Conservation (phyloP, 2,329 filamentous ascomycete species). For the Rhynchosporium secalis region DNA sequence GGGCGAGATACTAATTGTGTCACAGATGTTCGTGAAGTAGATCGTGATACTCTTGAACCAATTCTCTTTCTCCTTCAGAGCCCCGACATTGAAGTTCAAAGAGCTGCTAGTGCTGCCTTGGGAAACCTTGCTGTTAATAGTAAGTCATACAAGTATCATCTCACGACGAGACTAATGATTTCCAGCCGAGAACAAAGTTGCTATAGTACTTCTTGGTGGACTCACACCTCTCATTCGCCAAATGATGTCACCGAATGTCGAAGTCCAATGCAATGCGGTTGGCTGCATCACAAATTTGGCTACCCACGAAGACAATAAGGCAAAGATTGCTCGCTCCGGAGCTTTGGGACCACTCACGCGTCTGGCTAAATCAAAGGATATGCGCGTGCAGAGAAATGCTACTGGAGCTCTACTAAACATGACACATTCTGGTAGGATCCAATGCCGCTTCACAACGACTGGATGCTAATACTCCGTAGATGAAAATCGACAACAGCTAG, state of each 20-base stretch:
- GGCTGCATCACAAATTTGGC: slow-evolving; percentile 98
- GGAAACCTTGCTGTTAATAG: slow-evolving; percentile 97
- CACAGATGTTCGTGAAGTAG: slow-evolving; percentile 92
- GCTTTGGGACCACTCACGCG: slow-evolving; percentile 87
- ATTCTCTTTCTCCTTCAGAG: slow-evolving; percentile 95
- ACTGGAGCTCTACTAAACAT: slow-evolving; percentile 96
- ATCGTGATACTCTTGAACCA: slow-evolving; percentile 90
- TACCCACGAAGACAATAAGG: slow-evolving; percentile 98
- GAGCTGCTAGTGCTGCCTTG: slow-evolving; percentile 91
- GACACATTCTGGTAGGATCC: slow-evolving; percentile 86
- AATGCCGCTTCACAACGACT: not conserved
- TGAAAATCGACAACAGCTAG: slow-evolving; percentile 95
- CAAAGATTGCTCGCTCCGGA: slow-evolving; percentile 94
- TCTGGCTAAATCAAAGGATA: slow-evolving; percentile 94
- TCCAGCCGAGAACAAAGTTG: slow-evolving; percentile 95
- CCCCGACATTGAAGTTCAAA: slow-evolving; percentile 93
- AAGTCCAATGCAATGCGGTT: slow-evolving; percentile 98
- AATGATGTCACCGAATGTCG: slow-evolving; percentile 97
- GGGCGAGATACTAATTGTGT: slow-evolving; percentile 25
- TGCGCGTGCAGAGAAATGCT: slow-evolving; percentile 96
- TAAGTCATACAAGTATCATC: slow-evolving; percentile 47
- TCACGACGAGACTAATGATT: slow-evolving; percentile 44
- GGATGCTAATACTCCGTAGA: slow-evolving; percentile 53
- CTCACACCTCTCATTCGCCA: slow-evolving; percentile 90
- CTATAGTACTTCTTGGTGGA: slow-evolving; percentile 90